Evolutionary conservation across 768 basidiomycete species (phyloP).

Genomic region (Hericium rajendrae): DNA sequence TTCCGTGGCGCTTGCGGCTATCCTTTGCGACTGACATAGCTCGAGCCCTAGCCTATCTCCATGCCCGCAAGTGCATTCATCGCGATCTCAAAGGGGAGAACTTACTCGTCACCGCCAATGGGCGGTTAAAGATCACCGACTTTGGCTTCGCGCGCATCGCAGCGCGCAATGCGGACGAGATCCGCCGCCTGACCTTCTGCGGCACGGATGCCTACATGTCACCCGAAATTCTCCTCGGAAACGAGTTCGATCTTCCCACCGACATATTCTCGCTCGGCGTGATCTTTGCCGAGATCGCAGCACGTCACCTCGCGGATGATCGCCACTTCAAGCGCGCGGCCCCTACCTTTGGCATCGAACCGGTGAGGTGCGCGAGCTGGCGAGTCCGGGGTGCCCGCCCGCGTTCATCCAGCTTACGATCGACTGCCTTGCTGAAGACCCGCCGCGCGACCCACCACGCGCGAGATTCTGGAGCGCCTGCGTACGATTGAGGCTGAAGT

Average conservation of each 20-base stretch:
- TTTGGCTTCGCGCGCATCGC: slow-evolving; percentile 97
- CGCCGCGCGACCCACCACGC: slow-evolving; percentile 64
- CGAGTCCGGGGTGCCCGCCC: slow-evolving; percentile 68
- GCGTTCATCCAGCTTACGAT: slow-evolving; percentile 70
- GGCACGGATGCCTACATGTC: slow-evolving; percentile 97
- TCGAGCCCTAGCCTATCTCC: slow-evolving; percentile 93
- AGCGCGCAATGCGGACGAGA: slow-evolving; percentile 84
- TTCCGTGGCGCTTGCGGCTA: slow-evolving; percentile 89
- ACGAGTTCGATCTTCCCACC: slow-evolving; percentile 88
- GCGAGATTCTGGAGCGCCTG: slow-evolving; percentile 70
- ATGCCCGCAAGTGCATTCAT: slow-evolving; percentile 84
- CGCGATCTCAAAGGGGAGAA: slow-evolving; percentile 97
- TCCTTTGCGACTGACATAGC: slow-evolving; percentile 94
- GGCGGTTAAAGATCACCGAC: slow-evolving; percentile 95
- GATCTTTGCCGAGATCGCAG: slow-evolving; percentile 86
- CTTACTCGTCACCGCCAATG: slow-evolving; percentile 88
- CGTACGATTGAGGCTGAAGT: slow-evolving; percentile 80
- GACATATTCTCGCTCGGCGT: slow-evolving; percentile 93
- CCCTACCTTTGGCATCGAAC: slow-evolving; percentile 73
- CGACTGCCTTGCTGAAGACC: slow-evolving; percentile 63
- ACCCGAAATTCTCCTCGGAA: slow-evolving; percentile 86
- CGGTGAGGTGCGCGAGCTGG: slow-evolving; percentile 59
- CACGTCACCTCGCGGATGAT: slow-evolving; percentile 80
- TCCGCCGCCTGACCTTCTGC: slow-evolving; percentile 74
- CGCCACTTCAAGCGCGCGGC: slow-evolving; percentile 65